phyloP scores from a whole-genome alignment of 1,139 yeast genomes.

The Geotrichum reessii region DNA sequence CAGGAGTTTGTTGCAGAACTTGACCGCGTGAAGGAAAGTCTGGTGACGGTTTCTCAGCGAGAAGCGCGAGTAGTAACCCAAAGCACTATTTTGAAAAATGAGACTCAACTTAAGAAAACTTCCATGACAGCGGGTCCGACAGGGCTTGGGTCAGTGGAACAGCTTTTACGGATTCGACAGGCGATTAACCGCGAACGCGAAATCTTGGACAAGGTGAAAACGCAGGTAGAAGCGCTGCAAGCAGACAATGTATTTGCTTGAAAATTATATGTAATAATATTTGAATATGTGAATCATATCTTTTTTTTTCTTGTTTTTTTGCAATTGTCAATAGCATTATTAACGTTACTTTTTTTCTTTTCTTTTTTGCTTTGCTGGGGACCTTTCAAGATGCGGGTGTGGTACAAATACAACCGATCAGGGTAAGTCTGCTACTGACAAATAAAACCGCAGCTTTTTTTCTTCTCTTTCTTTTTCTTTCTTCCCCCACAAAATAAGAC shows the following conservation, averaged over 20 bases:
- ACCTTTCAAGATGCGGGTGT: background rate
- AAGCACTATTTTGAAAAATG: background rate
- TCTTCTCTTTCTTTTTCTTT: background rate
- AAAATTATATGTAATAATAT: background rate
- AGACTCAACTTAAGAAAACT: background rate
- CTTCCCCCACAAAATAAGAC: background rate
- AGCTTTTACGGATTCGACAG: conserved; percentile 31
- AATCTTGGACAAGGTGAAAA: background rate
- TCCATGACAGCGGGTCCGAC: conserved; percentile 4
- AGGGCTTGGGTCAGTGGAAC: conserved; percentile 25
- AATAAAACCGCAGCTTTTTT: background rate
- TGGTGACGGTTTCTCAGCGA: background rate
- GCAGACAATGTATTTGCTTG: background rate
- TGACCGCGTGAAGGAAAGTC: conserved; percentile 26
- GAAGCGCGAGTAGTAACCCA: background rate
- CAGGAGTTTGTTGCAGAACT: conserved; percentile 44
- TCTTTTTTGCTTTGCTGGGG: background rate
- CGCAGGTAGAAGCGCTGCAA: background rate
- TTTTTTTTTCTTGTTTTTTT: background rate
- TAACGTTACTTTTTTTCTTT: background rate
- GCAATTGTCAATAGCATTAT: background rate
- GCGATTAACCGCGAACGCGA: conserved; percentile 19
- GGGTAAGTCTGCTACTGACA: background rate
- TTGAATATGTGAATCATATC: background rate
- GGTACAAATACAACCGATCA: background rate